Evolutionary conservation across 2,329 filamentous ascomycete genomes (phyloP).

Genomic region (Talaromyces islandicus): DNA sequence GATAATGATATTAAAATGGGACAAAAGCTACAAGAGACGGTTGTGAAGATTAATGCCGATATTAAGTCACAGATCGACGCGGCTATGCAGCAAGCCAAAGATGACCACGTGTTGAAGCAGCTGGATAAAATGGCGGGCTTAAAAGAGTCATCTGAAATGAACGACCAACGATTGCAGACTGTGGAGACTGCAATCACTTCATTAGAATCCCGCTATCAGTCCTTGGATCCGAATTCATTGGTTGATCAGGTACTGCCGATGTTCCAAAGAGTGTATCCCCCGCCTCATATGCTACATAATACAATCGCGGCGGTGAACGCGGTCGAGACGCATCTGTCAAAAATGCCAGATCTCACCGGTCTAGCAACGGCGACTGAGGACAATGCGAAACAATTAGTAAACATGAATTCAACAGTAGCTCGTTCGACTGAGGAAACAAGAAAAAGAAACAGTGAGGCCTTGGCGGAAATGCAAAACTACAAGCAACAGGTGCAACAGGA

Average conservation of each 20-base stretch:
- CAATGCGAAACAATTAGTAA: not conserved
- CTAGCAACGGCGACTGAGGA: constrained; percentile 4
- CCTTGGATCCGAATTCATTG: constrained; percentile 37
- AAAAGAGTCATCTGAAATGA: not conserved
- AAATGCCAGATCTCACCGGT: constrained; percentile 1
- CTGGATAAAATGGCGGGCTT: not conserved
- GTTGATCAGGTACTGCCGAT: constrained; percentile 27
- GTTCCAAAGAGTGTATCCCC: constrained; percentile 32
- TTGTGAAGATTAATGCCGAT: constrained; percentile 6
- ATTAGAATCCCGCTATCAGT: constrained; percentile 46
- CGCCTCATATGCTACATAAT: constrained; percentile 17
- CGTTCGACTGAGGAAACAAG: not conserved
- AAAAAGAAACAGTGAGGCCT: not conserved
- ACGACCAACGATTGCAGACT: constrained; percentile 9
- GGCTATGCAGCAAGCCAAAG: constrained; percentile 1
- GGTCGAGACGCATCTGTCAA: constrained; percentile 14
- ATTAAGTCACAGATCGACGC: constrained; percentile 1
- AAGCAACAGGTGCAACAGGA: not conserved
- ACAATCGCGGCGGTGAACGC: constrained; percentile 16
- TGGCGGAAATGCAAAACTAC: not conserved
- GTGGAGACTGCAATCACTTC: constrained; percentile 25
- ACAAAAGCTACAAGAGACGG: not conserved
- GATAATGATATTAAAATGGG: constrained; percentile 10
- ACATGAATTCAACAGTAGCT: not conserved
- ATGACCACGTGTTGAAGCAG: not conserved